Conservation (phyloP, 129 eudicot species). For the Gnaphalium uliginosum region DNA sequence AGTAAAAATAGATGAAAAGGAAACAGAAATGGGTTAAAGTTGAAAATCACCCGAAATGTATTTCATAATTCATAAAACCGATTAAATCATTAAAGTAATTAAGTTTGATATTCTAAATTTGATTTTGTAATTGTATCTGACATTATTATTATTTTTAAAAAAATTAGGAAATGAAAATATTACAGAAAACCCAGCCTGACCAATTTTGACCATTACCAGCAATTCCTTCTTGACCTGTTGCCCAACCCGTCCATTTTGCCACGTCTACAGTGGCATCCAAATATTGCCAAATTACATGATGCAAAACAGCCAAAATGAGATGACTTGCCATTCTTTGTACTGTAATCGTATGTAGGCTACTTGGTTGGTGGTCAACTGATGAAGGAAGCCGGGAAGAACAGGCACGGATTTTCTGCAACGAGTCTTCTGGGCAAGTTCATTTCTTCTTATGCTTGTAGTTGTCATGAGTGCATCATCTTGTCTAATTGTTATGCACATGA, state of each 20-base stretch:
- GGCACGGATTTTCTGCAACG: slow-evolving; percentile 59
- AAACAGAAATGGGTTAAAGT: not conserved
- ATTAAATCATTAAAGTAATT: not conserved
- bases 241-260: not conserved
- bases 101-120: not conserved
- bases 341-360: slow-evolving; percentile 48
- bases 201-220: not conserved
- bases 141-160: too few relatives aligned
- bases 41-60: not conserved
- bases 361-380: slow-evolving; percentile 97
- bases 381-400: slow-evolving; percentile 88
- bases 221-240: too few relatives aligned
- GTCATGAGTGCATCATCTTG: not conserved
- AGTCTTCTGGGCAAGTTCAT: slow-evolving; percentile 57
- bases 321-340: not conserved
- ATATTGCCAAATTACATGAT: not conserved
- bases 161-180: not conserved
- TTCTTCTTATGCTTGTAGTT: slow-evolving; percentile 8
- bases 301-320: not conserved
- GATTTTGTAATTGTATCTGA: not conserved
- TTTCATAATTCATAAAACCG: not conserved
- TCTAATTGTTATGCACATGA: slow-evolving; percentile 1
- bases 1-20: not conserved
- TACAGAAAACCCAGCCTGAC: not conserved
- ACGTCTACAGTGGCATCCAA: not conserved